phyloP scores from a whole-genome alignment of 345 rosid species.

The Citrus hindsii region DNA sequence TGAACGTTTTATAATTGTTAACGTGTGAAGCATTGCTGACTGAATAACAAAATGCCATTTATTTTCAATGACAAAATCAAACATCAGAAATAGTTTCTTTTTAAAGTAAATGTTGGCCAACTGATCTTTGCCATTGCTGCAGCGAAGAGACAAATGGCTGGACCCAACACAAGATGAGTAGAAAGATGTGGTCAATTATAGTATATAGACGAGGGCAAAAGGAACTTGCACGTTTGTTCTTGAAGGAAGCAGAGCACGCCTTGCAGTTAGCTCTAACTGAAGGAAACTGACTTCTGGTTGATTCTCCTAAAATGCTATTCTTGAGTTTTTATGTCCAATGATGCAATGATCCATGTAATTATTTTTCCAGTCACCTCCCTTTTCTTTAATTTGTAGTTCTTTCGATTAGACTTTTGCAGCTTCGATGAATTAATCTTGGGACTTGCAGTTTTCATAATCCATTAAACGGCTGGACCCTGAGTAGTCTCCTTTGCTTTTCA shows the following conservation, averaged over 20 bases:
- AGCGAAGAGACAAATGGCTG: slow-evolving; percentile 10
- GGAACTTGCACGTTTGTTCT: slow-evolving; percentile 53
- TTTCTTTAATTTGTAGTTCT: neutral
- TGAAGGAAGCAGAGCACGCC: slow-evolving; percentile 81
- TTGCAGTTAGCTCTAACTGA: slow-evolving; percentile 58
- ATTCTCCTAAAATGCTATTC: neutral
- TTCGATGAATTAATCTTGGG: neutral
- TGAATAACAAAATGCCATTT: neutral
- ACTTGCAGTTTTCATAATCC: no score
- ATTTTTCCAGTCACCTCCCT: neutral
- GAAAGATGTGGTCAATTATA: slow-evolving; percentile 63
- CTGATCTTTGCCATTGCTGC: slow-evolving; percentile 1
- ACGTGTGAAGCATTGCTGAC: neutral
- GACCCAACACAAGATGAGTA: slow-evolving; percentile 23
- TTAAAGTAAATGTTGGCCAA: neutral
- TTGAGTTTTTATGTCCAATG: neutral
- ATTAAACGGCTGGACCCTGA: neutral
- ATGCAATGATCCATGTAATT: neutral
- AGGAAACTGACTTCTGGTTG: slow-evolving; percentile 30
- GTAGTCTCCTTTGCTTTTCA: neutral
- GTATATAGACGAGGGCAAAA: slow-evolving; percentile 82
- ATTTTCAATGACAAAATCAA: neutral
- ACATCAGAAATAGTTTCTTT: neutral
- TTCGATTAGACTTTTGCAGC: neutral
- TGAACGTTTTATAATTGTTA: neutral